Percentiles rank a stretch among this genome's conserved stretches.
phyloP scores from a whole-genome alignment of 176 grass and related monocot species.

The Aegilops speltoides region DNA sequence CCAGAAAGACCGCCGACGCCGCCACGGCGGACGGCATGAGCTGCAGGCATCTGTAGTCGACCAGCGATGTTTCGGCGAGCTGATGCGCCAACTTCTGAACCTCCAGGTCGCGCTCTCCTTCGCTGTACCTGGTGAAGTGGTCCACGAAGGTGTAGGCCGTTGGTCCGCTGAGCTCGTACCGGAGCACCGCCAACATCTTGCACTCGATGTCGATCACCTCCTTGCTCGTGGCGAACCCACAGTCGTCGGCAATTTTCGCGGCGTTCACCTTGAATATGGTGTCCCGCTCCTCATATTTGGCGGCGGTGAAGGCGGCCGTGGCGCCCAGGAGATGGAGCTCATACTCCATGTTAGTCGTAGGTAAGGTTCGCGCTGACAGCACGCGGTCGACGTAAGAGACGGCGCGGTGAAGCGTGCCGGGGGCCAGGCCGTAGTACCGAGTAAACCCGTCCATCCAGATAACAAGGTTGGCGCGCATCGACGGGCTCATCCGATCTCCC shows the following conservation, averaged over 20 bases:
- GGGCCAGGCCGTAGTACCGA: background rate
- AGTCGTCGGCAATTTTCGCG: background rate
- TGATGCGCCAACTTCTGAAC: too few species aligned
- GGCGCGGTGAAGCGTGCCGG: conserved; percentile 24
- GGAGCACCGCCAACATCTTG: conserved; percentile 6
- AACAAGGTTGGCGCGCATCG: background rate
- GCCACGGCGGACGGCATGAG: conserved; percentile 25
- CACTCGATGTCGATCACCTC: conserved; percentile 12
- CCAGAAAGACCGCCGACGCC: conserved; percentile 31
- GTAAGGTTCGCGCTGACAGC: background rate
- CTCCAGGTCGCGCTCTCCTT: background rate
- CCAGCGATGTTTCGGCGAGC: too few species aligned
- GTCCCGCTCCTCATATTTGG: conserved; percentile 33
- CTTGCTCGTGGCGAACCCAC: background rate
- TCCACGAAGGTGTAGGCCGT: conserved; percentile 37
- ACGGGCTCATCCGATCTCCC: background rate
- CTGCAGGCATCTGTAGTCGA: background rate
- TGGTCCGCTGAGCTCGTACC: conserved; percentile 8
- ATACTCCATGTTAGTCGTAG: background rate
- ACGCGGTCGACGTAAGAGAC: conserved; percentile 28
- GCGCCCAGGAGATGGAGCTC: conserved; percentile 21
- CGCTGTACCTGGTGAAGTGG: conserved; percentile 9
- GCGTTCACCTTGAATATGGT: background rate
- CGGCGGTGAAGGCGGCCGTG: conserved; percentile 24
- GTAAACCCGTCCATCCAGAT: background rate